phyloP scores from a whole-genome alignment of 345 rosid species.

The Kandelia obovata region DNA sequence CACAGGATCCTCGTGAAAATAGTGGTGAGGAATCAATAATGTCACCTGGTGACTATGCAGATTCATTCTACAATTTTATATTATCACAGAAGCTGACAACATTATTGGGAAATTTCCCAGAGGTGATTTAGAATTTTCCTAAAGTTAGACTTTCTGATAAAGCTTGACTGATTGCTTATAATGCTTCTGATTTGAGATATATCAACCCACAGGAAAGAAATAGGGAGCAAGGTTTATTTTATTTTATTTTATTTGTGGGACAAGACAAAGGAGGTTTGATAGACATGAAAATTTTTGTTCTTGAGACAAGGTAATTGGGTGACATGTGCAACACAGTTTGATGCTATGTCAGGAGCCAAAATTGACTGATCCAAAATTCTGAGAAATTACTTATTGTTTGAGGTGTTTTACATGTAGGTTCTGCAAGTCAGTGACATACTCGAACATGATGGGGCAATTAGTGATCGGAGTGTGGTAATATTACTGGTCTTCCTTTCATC shows the following conservation, averaged over 20 bases:
- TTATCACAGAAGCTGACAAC: constrained; percentile 75
- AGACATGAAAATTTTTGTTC: background rate
- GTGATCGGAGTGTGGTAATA: constrained; percentile 64
- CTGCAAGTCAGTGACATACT: constrained; percentile 84
- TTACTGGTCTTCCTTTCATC: constrained; percentile 73
- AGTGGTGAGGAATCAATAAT: constrained; percentile 61
- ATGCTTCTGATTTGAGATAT: background rate
- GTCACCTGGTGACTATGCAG: constrained; percentile 59
- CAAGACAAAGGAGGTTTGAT: background rate
- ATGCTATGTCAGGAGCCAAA: background rate
- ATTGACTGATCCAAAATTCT: background rate
- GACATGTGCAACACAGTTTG: background rate
- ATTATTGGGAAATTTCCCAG: constrained; percentile 83
- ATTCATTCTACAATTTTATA: constrained; percentile 80
- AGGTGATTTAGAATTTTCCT: constrained; percentile 39
- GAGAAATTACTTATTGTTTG: background rate
- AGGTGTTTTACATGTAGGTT: constrained; percentile 43
- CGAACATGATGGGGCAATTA: constrained; percentile 68
- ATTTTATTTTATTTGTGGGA: background rate
- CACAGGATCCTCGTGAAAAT: constrained; percentile 44
- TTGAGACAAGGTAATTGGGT: background rate
- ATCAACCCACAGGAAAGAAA: background rate
- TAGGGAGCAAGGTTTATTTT: background rate
- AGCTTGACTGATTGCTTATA: background rate
- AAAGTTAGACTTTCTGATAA: background rate